Evolutionary conservation across 331 rosid genomes (phyloP).

Genomic region (Pyrus hybrid): DNA sequence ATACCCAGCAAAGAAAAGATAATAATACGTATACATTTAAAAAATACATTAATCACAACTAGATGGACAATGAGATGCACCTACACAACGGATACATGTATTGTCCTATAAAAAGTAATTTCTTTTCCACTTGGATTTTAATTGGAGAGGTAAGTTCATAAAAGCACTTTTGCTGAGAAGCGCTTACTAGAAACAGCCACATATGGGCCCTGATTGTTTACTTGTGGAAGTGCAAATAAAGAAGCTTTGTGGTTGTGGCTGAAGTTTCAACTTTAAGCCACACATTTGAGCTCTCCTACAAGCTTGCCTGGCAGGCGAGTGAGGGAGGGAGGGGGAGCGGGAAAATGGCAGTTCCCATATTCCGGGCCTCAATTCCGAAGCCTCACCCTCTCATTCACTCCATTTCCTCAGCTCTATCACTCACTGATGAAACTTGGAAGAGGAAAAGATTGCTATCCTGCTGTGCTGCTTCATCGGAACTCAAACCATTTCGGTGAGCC

Average conservation of each 20-base stretch:
- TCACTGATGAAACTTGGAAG: conserved; percentile 24
- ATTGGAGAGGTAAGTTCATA: too few species aligned
- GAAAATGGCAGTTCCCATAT: conserved; percentile 61
- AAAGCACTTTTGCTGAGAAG: too few species aligned
- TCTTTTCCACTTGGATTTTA: too few species aligned
- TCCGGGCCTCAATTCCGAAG: conserved; percentile 46
- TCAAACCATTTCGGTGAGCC: conserved; percentile 49
- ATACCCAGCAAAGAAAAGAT: too few species aligned
- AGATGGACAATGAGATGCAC: too few species aligned
- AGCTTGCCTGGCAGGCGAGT: background rate
- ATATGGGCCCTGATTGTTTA: background rate
- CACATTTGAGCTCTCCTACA: background rate
- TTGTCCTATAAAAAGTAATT: too few species aligned
- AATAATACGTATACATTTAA: too few species aligned
- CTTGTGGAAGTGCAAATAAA: background rate
- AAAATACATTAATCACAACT: too few species aligned
- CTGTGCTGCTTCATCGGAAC: conserved; percentile 34
- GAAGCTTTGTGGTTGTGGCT: background rate
- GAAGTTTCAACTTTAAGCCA: background rate
- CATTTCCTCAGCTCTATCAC: conserved; percentile 18
- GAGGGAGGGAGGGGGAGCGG: conserved; percentile 24
- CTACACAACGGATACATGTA: too few species aligned
- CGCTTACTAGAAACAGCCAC: too few species aligned
- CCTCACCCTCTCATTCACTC: conserved; percentile 34
- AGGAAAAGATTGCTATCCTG: conserved; percentile 38